Evolutionary conservation across 2,329 filamentous ascomycete species (phyloP), one percentile per base, ranked within the genome.

Genomic region (Phaeosphaeriaceae sp.): DNA sequence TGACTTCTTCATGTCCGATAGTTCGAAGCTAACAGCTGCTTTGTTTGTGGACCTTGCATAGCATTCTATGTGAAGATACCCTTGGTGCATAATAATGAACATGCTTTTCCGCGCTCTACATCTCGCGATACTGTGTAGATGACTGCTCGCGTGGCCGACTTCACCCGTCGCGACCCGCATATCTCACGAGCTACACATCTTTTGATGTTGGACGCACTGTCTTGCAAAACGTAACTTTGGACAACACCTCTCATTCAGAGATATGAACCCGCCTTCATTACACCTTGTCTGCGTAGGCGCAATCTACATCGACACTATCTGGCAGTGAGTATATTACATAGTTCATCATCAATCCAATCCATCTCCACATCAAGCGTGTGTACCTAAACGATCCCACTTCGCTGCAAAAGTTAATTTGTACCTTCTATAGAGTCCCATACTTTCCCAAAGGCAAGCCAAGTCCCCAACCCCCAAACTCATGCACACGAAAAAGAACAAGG

Each of bases 261-360:
- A 3, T 3, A 36, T 36, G 31, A 11, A 36, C 6, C 3, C 7
- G 13, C 31, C 31, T 7, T 7, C 3, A 7, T 7, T 36, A 11
- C 84, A 86, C 63, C 80, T 91, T 60, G 78, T 91, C 51, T 84
- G 88, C 47, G 81, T 89, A 46, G 89, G 89, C 21, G 88, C 88
- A 24, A 89, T 88, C 65, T 91, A 91, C 76, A 77, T 91, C 40
- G 89, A 91, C 75, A 91, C 88, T 1, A 89, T 91, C 57, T 80
- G 91, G 42, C 88, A 82, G 88, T 84, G 79, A 75, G 78, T 84
- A 75, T 7, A 7, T 36, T 7, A 21, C 6, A 49, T 9, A 6
- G 36, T 11, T 19, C 27, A 2, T 9, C 22, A 27, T 27, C 25
- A 27, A 4, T 27, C 25, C 25, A 27, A 27, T 9, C 4, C 9